Evolutionary conservation across 352 stramenopile genomes (phyloP).

Genomic region (Globisporangium okanoganense): DNA sequence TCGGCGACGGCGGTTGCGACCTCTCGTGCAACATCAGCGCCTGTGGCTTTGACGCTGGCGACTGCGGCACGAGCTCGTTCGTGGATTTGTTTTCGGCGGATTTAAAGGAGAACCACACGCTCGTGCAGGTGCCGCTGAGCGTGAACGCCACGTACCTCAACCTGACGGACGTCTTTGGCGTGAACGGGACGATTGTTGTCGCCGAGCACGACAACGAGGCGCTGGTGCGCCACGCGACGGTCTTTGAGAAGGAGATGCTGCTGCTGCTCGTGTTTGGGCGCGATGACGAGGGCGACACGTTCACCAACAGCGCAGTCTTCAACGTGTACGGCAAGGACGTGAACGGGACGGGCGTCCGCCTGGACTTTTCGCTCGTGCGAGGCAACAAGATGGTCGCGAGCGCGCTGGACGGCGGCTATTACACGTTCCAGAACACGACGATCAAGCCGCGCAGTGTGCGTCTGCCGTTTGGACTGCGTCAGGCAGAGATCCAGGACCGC

Average conservation of each 20-base stretch:
- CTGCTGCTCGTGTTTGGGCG: conserved; percentile 78
- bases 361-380: conserved; percentile 60
- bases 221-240: conserved; percentile 64
- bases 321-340: conserved; percentile 41
- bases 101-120: conserved; percentile 44
- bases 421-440: conserved; percentile 64
- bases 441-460: conserved; percentile 52
- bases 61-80: conserved; percentile 52
- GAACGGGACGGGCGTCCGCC: conserved; percentile 26
- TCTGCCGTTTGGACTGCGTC: conserved; percentile 62
- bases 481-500: conserved; percentile 40
- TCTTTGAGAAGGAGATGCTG: conserved; percentile 75
- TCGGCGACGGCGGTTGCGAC: conserved; percentile 82
- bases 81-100: conserved; percentile 42
- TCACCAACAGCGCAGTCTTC: conserved; percentile 56
- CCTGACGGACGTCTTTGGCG: conserved; percentile 55
- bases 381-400: conserved; percentile 33
- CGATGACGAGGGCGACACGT: conserved; percentile 44
- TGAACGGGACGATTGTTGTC: conserved; percentile 45
- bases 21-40: conserved; percentile 70
- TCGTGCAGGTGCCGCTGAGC: conserved; percentile 58
- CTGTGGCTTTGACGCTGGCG: conserved; percentile 83
- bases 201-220: conserved; percentile 64
- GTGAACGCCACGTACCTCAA: conserved; percentile 71
- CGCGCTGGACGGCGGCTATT: conserved; percentile 32